Conservation (phyloP, 2,329 filamentous ascomycete genomes). For the Escovopsis sp. region DNA sequence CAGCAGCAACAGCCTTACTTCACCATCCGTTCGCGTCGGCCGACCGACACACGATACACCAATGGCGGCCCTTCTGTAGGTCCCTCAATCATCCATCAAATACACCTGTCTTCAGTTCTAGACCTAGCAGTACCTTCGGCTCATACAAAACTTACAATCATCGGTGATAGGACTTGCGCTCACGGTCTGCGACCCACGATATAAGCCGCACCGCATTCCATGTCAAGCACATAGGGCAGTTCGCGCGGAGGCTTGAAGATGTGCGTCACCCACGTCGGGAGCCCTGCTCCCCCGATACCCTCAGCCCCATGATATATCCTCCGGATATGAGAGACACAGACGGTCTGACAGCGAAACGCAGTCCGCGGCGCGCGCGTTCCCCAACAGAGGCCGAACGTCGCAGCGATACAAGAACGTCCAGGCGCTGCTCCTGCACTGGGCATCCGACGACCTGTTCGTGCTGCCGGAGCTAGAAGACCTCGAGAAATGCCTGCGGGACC, state of each 20-base stretch:
- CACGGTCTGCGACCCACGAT: slow-evolving; percentile 35
- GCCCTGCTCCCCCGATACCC: background rate
- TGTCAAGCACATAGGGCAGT: slow-evolving; percentile 38
- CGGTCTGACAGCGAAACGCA: slow-evolving; percentile 11
- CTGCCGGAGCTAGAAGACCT: slow-evolving; percentile 41
- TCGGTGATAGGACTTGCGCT: slow-evolving; percentile 12
- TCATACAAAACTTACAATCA: slow-evolving; percentile 5
- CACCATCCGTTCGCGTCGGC: slow-evolving; percentile 34
- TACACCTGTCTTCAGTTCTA: background rate
- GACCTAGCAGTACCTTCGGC: background rate
- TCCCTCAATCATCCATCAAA: background rate
- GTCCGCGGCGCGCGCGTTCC: slow-evolving; percentile 40
- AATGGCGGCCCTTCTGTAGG: slow-evolving; percentile 31
- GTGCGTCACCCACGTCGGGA: slow-evolving; percentile 19
- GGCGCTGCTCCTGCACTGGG: slow-evolving; percentile 40
- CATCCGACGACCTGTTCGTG: slow-evolving; percentile 41
- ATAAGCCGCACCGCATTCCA: slow-evolving; percentile 42
- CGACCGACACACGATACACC: slow-evolving; percentile 29
- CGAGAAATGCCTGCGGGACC: slow-evolving; percentile 36
- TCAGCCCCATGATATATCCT: too few species aligned
- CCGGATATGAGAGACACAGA: background rate
- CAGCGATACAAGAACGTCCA: slow-evolving; percentile 42
- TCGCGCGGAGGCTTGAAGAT: slow-evolving; percentile 38
- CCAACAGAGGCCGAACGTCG: slow-evolving; percentile 34
- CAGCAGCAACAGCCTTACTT: slow-evolving; percentile 32